Conservation (phyloP, 371 early-diverging fungal genomes). For the Zopfochytrium polystomum region DNA sequence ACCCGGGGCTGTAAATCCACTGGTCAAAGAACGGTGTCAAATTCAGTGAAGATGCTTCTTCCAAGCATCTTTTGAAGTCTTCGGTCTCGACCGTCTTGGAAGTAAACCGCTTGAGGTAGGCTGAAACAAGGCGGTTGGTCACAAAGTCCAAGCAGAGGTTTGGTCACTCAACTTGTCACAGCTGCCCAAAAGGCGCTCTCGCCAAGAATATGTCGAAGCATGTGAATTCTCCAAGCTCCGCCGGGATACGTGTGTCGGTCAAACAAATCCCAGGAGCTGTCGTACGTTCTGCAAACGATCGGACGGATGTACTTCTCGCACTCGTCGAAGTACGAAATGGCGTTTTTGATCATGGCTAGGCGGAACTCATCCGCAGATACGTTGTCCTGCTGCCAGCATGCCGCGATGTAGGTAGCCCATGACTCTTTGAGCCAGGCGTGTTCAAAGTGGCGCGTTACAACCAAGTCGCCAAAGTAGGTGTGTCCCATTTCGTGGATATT, state of each 20-base stretch:
- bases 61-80: conserved; percentile 53
- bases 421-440: conserved; percentile 67
- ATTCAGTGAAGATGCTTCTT: conserved; percentile 52
- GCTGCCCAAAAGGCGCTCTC: conserved; percentile 56
- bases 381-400: conserved; percentile 51
- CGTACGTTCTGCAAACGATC: conserved; percentile 54
- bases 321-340: conserved; percentile 40
- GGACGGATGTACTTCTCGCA: conserved; percentile 54
- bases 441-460: conserved; percentile 61
- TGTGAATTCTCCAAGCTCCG: conserved; percentile 54
- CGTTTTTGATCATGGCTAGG: conserved; percentile 39
- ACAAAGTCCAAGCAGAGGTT: too few relatives aligned
- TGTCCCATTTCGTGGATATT: conserved; percentile 67
- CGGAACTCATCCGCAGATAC: conserved; percentile 42
- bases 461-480: conserved; percentile 59
- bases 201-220: conserved; percentile 54
- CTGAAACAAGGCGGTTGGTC: not conserved
- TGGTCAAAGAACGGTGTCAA: conserved; percentile 62
- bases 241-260: conserved; percentile 56
- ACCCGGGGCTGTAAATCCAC: conserved; percentile 59
- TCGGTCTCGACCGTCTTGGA: conserved; percentile 51
- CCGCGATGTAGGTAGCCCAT: conserved; percentile 54
- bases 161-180: conserved; percentile 35
- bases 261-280: conserved; percentile 55
- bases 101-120: conserved; percentile 43